Evolutionary conservation across 306 rosid species (phyloP), one percentile per base, ranked within the genome.

Genomic region (Mimosa pudica): DNA sequence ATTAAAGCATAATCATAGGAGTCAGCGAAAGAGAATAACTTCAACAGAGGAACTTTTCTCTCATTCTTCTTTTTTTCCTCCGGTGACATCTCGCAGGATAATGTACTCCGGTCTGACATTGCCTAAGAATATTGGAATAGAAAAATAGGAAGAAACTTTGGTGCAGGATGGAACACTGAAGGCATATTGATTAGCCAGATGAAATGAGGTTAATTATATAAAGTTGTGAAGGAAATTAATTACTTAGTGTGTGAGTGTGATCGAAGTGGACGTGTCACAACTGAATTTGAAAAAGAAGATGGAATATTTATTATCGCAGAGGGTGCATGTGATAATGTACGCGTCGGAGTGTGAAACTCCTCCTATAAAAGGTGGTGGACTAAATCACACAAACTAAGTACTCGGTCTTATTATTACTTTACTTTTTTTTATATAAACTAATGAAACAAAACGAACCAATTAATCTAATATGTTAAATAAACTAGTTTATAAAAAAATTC

Each of bases 21-120:
- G 73, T 94, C 97, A 51, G 98, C 98, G 76, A 94, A 94, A 0
- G 89, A 78, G 76, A 92, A 94, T 0, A 94, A 82, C 75, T 94
- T 94, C 4, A 86, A 71, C 36, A 92, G 42, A 14, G 97, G 60
- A 68, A 94, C 95, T 71, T 83, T 89, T 1, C 70, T 64, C 67
- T 86, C 52, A 32, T 58, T 76, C 48, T 77, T 73, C 61, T 55
- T 55, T 6, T 3, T 7, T 58, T 33, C 70, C 58, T 64, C 69
- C 82, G 71, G 51, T 1, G 77, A 61, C 74, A 71, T 66, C 74
- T 65, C 77, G 14, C 83, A 83, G 77, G 88, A 81, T 82, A 79
- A 69, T 63, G 83, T 7, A 46, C 76, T 78, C 85, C 76, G 83
- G 81, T 64, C 73, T 46, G 88, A 79, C 88, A 85, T 85, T 61